Evolutionary conservation across 305 asterid species (phyloP).

Genomic region (Withania somnifera): DNA sequence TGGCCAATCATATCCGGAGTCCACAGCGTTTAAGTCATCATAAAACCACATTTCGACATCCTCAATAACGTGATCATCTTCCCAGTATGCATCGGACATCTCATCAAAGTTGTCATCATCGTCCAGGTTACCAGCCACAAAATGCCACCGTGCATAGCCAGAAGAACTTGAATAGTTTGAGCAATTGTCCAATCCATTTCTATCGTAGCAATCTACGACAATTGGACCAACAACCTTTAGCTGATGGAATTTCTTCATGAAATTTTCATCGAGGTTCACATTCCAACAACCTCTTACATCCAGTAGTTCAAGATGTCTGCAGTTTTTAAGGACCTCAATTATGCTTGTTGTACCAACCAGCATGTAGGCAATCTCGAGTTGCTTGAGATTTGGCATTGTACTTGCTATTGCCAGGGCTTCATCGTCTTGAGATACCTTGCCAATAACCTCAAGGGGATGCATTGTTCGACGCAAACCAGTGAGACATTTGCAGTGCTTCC

Average conservation of each 20-base stretch:
- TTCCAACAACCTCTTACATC: constrained; percentile 82
- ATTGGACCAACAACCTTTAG: constrained; percentile 61
- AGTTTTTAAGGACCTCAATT: constrained; percentile 43
- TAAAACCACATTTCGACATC: constrained; percentile 73
- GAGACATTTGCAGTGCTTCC: constrained; percentile 52
- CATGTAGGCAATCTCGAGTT: constrained; percentile 75
- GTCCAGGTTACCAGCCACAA: constrained; percentile 40
- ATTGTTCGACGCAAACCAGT: constrained; percentile 50
- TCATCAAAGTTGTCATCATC: constrained; percentile 26
- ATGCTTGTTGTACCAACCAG: constrained; percentile 43
- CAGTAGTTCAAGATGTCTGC: constrained; percentile 49
- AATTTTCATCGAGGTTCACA: constrained; percentile 49
- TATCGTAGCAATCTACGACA: constrained; percentile 44
- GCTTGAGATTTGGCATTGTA: constrained; percentile 69
- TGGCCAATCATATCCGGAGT: constrained; percentile 70
- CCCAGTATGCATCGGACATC: constrained; percentile 34
- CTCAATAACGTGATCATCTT: constrained; percentile 35
- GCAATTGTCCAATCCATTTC: constrained; percentile 48
- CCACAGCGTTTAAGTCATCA: constrained; percentile 44
- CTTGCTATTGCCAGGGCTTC: constrained; percentile 70
- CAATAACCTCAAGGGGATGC: constrained; percentile 64
- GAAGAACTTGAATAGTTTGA: constrained; percentile 65
- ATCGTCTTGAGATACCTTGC: constrained; percentile 55
- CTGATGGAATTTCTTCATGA: constrained; percentile 31
- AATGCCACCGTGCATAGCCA: constrained; percentile 59